These are phyloP conservation scores for Salix caprea DNA, from an alignment of 345 rosid genomes.

Conservation along the genomic window DNA sequence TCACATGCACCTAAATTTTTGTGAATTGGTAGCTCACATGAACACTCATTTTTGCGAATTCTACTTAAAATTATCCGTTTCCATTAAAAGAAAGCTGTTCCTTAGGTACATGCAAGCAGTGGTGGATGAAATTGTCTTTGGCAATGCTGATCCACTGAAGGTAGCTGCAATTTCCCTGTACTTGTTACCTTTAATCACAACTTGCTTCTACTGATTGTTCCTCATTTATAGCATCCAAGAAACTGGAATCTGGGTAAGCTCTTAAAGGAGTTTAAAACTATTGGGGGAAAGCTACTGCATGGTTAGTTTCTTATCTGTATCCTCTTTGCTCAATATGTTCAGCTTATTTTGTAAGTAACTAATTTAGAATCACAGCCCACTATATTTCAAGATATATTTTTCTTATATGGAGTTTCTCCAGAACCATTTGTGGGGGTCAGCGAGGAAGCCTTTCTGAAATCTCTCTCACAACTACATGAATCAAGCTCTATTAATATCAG, in stretches of 20 bases:
- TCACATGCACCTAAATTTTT: background rate
- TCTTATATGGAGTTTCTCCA: conserved; percentile 28
- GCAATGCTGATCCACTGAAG: conserved; percentile 61
- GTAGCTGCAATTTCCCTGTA: conserved; percentile 32
- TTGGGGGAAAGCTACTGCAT: conserved; percentile 59
- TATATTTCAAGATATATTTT: conserved; percentile 5
- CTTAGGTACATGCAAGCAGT: conserved; percentile 94
- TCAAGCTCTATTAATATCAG: conserved; percentile 47
- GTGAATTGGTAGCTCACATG: conserved; percentile 1
- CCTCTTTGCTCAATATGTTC: background rate
- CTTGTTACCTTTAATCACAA: conserved; percentile 7
- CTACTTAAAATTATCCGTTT: background rate
- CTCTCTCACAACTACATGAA: conserved; percentile 55
- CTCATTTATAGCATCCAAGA: conserved; percentile 63
- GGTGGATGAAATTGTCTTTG: conserved; percentile 72
- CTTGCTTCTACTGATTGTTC: conserved; percentile 19
- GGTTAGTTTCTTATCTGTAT: conserved; percentile 43
- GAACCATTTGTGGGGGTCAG: conserved; percentile 54
- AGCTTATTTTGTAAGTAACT: background rate
- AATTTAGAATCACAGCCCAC: background rate
- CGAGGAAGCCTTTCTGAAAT: conserved; percentile 46
- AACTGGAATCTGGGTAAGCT: conserved; percentile 70
- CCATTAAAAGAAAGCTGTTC: conserved; percentile 9
- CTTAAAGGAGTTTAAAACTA: conserved; percentile 50
- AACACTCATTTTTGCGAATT: background rate